A percentile compares a stretch with the other conserved stretches of the same genome.
phyloP scores from a whole-genome alignment of 768 basidiomycete genomes.

The Chalciporus pseudorubinellus region DNA sequence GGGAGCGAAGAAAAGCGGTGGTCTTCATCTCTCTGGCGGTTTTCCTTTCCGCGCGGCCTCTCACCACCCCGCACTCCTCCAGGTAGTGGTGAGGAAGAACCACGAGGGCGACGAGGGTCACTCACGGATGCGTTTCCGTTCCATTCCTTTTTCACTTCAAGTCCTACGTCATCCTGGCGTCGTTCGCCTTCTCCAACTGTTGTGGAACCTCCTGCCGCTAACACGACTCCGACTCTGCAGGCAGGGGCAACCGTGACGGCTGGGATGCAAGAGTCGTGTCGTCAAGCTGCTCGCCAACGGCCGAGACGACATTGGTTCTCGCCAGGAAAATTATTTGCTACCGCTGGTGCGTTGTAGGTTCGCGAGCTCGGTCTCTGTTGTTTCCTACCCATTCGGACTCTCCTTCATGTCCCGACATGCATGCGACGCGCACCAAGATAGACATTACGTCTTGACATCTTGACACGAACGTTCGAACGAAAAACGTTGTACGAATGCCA shows the following conservation, averaged over 20 bases:
- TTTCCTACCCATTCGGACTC: constrained; percentile 7
- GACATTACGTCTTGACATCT: constrained; percentile 6
- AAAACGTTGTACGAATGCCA: constrained; percentile 21
- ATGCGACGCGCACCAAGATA: constrained; percentile 1
- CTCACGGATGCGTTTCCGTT: constrained; percentile 47
- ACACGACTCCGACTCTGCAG: constrained; percentile 25
- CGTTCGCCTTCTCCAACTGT: constrained; percentile 42
- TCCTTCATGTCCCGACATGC: neutral
- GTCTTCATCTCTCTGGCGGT: constrained; percentile 35
- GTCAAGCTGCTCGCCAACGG: constrained; percentile 35
- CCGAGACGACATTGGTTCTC: constrained; percentile 55
- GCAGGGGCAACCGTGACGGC: constrained; percentile 13
- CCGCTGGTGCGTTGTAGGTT: constrained; percentile 37
- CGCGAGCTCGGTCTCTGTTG: neutral
- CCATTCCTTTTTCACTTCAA: constrained; percentile 35
- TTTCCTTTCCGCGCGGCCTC: constrained; percentile 33
- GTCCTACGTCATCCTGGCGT: constrained; percentile 33
- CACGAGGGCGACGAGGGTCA: constrained; percentile 29
- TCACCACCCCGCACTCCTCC: constrained; percentile 28
- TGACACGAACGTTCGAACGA: constrained; percentile 21
- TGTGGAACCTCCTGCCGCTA: constrained; percentile 32
- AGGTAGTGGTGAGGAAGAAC: constrained; percentile 20
- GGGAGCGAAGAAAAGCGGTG: constrained; percentile 33
- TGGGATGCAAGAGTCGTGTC: constrained; percentile 33
- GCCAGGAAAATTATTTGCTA: constrained; percentile 48